Conservation (phyloP, 169 alveolate species). For the Eimeria sp. region DNA sequence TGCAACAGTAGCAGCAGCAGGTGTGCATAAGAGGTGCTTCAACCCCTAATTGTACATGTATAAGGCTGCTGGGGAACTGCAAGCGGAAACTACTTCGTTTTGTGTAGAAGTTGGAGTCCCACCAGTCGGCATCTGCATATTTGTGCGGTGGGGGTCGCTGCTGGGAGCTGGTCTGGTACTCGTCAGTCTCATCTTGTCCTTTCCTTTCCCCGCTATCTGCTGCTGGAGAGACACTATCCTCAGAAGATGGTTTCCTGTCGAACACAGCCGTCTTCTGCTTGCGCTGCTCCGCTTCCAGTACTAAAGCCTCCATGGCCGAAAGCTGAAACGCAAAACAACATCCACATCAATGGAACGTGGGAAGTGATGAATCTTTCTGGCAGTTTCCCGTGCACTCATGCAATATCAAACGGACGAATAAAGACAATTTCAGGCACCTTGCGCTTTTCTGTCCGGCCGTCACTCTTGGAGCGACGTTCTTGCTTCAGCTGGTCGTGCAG, state of each 20-base stretch:
- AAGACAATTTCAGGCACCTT: background rate
- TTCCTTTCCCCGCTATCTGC: background rate
- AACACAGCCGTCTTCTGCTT: constrained; percentile 20
- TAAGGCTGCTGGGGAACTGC: background rate
- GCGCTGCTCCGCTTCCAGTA: constrained; percentile 37
- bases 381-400: background rate
- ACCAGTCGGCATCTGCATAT: constrained; percentile 71
- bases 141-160: constrained; percentile 62
- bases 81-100: background rate
- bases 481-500: constrained; percentile 48
- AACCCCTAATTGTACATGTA: background rate
- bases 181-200: background rate
- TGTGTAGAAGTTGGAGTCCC: background rate
- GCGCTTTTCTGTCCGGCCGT: constrained; percentile 35
- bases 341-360: background rate
- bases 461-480: constrained; percentile 41
- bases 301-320: constrained; percentile 71
- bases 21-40: background rate
- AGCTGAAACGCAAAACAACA: constrained; percentile 9
- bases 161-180: background rate
- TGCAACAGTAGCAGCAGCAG: background rate
- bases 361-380: background rate
- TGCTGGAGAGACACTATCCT: background rate
- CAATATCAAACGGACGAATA: background rate
- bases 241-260: constrained; percentile 10